Base-by-base conservation (phyloP, 768 basidiomycete genomes). In the Kwoniella dejecticola region DNA sequence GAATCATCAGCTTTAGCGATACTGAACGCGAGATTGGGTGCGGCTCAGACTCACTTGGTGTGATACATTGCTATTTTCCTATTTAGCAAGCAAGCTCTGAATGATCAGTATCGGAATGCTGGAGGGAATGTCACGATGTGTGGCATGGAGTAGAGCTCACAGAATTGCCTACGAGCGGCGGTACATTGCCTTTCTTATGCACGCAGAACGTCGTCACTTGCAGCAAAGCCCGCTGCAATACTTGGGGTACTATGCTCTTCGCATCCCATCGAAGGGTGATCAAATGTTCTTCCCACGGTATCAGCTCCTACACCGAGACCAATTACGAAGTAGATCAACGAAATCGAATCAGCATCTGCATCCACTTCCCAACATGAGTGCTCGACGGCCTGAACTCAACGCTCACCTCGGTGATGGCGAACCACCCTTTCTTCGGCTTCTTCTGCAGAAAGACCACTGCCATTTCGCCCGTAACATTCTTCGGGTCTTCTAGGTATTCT, bases 231-330 rank as follows among this genome's bases (percentile, higher is more conserved):
- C 15, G 40, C 1, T 61, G 42, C 7, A 75, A 50, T 13, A n/a
- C 13, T 40, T n/a, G 50, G n/a, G 23, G 42, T 46, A 12, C 27
- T 24, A 23, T 23, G 15, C n/a, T 33, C 40, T 42, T 30, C 33
- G 27, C 66, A 42, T 19, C 12, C 19, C 41, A 57, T 33, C 52
- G 41, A 4, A 71, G 44, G 2, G 67, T 69, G 45, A 75, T 71
- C 36, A 75, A 62, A 52, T 75, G 74, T 58, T 72, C 74, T 63
- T 75, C 74, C 74, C 74, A 75, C 26, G 74, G 74, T 10, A 75
- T 50, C 40, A 72, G 61, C 54, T 75, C 74, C 74, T 75, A 33
- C 31, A 10, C 42, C 13, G 8, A 53, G 5, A 29, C 11, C 10
- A 42, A 46, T 10, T 1, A 26, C 23, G 12, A 8, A 17, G 31